Base-by-base conservation (phyloP, 2,329 filamentous ascomycete genomes). In the Ascochyta rabiei region DNA sequence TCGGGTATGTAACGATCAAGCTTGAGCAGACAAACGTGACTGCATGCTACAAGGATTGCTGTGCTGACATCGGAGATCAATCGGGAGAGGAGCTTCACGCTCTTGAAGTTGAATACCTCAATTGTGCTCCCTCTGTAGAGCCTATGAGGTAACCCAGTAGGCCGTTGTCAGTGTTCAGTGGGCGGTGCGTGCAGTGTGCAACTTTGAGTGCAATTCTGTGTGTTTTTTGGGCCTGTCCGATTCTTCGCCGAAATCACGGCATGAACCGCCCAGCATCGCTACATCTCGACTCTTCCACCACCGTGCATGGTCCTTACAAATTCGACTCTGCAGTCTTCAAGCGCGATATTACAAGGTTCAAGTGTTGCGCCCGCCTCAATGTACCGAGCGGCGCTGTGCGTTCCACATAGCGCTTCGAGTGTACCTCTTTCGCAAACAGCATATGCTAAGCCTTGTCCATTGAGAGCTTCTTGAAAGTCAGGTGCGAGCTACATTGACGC, bases 241-340 rank as follows among this genome's bases (percentile, higher is more conserved):
- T 18, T 46, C 15, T 46, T 35, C 48, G 28, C 48, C 48, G 48
- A 52, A 2, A 10, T 24, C 4, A 26, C n/a, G 12, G 23, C 38
- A 40, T 13, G 19, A 19, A 40, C 19, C 21, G 37, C 35, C 35
- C 26, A 21, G 34, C 26, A 28, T 28, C 52, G 35, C n/a, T 9
- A 30, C 3, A 26, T 41, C 46, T 55, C 46, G 52, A 45, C 23
- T 46, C 23, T 41, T 45, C 40, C 18, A 15, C 28, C 12, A 30
- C 28, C 28, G 3, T 30, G 13, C 28, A 30, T 10, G 12, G 28
- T 10, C 13, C 28, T 30, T 23, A 23, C 21, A 28, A 28, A 10
- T 28, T 10, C 10, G 9, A 10, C 26, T 2, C 26, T 28, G 26
- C 9, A 28, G 3, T 9, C 26, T 6, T 9, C 7, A 10, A 10